Evolutionary conservation across 257 asterid species (phyloP), one percentile per base, ranked within the genome.

Genomic region (Capsicum rhomboideum): DNA sequence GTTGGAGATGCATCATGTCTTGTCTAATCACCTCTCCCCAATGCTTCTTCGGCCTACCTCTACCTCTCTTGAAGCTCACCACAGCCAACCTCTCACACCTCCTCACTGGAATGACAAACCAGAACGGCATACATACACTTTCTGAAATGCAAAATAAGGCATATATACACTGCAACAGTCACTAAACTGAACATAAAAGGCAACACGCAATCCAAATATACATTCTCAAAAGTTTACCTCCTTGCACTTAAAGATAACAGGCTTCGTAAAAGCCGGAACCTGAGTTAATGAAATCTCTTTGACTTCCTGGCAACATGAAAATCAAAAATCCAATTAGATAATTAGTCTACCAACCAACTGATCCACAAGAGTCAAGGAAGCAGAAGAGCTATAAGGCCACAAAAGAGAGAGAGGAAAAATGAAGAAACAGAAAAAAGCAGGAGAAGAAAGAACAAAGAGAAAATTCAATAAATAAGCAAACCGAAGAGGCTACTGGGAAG

Each of bases 271-370:
- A 87, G 88, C 56, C 83, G 84, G 93, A 87, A 92, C 90, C 90
- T 97, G 98, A 53, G 98, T 93, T 83, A 97, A 85, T 3, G 93
- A 85, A 79, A 89, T 92, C 91, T 97, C 99, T 85, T 96, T 85
- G 82, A 90, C 79, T 92, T 95, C 99, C 99, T 97, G 92, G 82
- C 44, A 83, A 82, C 29, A 80, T 58, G 52, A 56, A 67, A 82
- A 69, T 82, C 56, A 78, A 77, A 75, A 68, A 20, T 67, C 46
- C 52, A 79, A 29, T 69, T 42, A 83, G 58, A 75, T 49, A 87
- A 81, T 52, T 50, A 75, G 63, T 50, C 42, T 50, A 10, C 44
- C 44, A 75, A 75, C 61, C 44, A 75, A 75, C 26, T 26, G 10
- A 26, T 49, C 46, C 26, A 5, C 44, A 75, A 75, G 61, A 28